These are phyloP conservation scores for Scleromitrula shiraiana DNA, from an alignment of 2,329 filamentous ascomycete genomes.

Conservation along the genomic window DNA sequence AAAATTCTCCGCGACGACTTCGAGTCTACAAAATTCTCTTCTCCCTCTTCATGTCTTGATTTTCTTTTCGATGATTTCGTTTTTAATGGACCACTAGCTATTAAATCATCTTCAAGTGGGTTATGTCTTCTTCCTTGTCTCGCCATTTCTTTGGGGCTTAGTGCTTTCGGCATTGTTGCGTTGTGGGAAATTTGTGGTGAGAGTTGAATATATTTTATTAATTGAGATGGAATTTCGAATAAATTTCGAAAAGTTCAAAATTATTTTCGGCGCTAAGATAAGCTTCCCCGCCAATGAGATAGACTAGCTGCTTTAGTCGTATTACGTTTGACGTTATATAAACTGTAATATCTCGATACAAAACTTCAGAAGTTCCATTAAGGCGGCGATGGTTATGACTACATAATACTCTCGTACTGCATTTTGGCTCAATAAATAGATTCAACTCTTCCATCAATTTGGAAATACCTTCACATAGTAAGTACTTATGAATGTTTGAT, in stretches of 20 bases:
- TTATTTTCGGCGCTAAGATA: slow-evolving; percentile 10
- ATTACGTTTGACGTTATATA: neutral
- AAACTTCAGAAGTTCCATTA: no score
- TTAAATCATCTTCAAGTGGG: slow-evolving; percentile 81
- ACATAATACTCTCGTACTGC: no score
- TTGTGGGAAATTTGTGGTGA: neutral
- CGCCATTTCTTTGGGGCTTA: slow-evolving; percentile 45
- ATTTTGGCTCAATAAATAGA: no score
- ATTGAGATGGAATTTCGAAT: slow-evolving; percentile 10
- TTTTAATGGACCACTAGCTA: slow-evolving; percentile 61
- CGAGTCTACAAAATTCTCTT: slow-evolving; percentile 72
- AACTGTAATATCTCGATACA: neutral
- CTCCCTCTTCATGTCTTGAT: slow-evolving; percentile 49
- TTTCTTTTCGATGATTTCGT: slow-evolving; percentile 66
- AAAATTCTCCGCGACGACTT: slow-evolving; percentile 85
- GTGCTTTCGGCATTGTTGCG: slow-evolving; percentile 68
- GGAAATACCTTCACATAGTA: no score
- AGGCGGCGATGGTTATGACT: no score
- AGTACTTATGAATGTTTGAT: no score
- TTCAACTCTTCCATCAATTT: no score
- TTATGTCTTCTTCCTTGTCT: slow-evolving; percentile 69
- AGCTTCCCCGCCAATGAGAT: slow-evolving; percentile 2
- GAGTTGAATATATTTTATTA: neutral
- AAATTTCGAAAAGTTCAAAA: slow-evolving; percentile 10
- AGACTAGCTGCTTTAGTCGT: neutral